Conservation (phyloP, 2,329 filamentous ascomycete species). For the Akanthomyces uredinophilus region DNA sequence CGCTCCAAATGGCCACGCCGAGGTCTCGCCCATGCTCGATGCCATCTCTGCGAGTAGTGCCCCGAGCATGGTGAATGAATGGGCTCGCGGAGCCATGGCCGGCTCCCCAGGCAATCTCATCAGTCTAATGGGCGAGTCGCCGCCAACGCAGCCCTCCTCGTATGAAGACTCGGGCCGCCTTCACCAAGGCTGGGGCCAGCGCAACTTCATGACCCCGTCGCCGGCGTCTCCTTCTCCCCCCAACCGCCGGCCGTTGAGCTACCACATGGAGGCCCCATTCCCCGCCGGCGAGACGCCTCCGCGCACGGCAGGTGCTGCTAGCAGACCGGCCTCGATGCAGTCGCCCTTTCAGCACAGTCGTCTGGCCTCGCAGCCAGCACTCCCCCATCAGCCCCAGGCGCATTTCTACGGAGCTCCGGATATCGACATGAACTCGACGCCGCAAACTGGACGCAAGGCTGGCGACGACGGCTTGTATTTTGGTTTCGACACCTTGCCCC, state of each 20-base stretch:
- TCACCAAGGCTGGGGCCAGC: slow-evolving; percentile 41
- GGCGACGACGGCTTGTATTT: slow-evolving; percentile 72
- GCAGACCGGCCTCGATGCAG: slow-evolving; percentile 45
- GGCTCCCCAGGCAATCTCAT: slow-evolving; percentile 41
- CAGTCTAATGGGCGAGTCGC: slow-evolving; percentile 37
- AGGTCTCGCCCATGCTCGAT: slow-evolving; percentile 43
- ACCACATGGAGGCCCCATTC: slow-evolving; percentile 46
- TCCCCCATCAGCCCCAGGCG: slow-evolving; percentile 69
- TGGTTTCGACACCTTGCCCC: slow-evolving; percentile 68
- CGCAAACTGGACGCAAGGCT: slow-evolving; percentile 51
- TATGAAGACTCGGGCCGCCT: slow-evolving; percentile 34
- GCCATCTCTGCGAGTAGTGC: slow-evolving; percentile 44
- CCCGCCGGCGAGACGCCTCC: slow-evolving; percentile 37
- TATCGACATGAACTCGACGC: slow-evolving; percentile 62
- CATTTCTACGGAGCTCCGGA: slow-evolving; percentile 75
- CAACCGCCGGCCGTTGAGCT: slow-evolving; percentile 46
- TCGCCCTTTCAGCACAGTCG: slow-evolving; percentile 46
- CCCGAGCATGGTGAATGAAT: slow-evolving; percentile 43
- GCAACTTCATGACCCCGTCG: slow-evolving; percentile 40
- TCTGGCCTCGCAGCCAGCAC: slow-evolving; percentile 51
- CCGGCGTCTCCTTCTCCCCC: slow-evolving; percentile 38
- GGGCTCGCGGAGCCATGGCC: slow-evolving; percentile 37
- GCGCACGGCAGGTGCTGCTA: slow-evolving; percentile 28
- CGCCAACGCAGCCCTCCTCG: slow-evolving; percentile 38
- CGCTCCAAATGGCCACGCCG: slow-evolving; percentile 38